A percentile compares a stretch with the other conserved stretches of the same genome.
These are phyloP conservation scores for Colletotrichum navitas DNA, from an alignment of 2,329 filamentous ascomycete genomes.

Conservation along the genomic window DNA sequence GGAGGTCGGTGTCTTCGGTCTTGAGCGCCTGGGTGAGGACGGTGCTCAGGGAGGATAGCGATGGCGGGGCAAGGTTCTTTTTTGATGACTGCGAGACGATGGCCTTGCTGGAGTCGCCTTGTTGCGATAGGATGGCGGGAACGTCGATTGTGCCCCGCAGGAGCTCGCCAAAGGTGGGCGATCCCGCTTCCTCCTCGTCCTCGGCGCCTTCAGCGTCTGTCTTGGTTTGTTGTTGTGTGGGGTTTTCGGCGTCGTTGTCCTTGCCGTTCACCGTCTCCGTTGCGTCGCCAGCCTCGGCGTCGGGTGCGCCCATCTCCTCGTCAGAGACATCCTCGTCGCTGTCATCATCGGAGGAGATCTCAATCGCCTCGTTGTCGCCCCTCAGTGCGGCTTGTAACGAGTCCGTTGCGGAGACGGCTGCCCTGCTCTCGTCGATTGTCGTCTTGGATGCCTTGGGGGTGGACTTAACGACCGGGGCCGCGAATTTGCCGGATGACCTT, in stretches of 20 bases:
- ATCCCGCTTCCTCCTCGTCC: conserved; percentile 63
- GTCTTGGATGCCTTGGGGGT: conserved; percentile 65
- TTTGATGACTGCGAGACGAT: conserved; percentile 57
- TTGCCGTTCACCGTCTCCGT: conserved; percentile 46
- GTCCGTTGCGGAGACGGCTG: conserved; percentile 63
- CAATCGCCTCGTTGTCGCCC: conserved; percentile 59
- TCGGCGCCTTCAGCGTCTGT: conserved; percentile 50
- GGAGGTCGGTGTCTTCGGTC: conserved; percentile 89
- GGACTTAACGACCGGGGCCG: conserved; percentile 65
- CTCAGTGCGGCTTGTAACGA: conserved; percentile 53
- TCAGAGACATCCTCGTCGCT: conserved; percentile 63
- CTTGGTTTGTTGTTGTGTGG: conserved; percentile 48
- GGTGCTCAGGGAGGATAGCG: conserved; percentile 85
- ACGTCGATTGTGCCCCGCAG: conserved; percentile 85
- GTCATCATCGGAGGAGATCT: conserved; percentile 69
- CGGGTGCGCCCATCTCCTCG: conserved; percentile 51
- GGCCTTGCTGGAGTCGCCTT: conserved; percentile 46
- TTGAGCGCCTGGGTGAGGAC: conserved; percentile 94
- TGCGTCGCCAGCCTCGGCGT: conserved; percentile 42
- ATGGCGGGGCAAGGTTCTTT: conserved; percentile 70
- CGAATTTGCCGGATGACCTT: conserved; percentile 70
- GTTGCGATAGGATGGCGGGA: conserved; percentile 66
- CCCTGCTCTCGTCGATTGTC: conserved; percentile 69
- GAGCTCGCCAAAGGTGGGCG: conserved; percentile 86
- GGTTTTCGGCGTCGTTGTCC: conserved; percentile 39